Evolutionary conservation across 2,329 filamentous ascomycete genomes (phyloP).

Genomic region (Diaporthe citriasiana): DNA sequence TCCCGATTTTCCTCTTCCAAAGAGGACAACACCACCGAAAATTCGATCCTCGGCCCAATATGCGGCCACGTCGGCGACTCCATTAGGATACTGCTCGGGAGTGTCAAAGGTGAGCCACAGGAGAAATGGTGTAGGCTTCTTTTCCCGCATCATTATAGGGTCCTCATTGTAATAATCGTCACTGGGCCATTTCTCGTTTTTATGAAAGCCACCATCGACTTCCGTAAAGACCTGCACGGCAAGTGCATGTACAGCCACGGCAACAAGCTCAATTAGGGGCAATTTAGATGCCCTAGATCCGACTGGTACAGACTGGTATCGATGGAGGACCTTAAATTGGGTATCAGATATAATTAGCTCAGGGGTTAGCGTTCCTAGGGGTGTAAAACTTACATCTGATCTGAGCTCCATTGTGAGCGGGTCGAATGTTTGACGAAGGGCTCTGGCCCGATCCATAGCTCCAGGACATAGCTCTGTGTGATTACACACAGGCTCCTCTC

Average conservation of each 20-base stretch:
- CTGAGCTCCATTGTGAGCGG: neutral
- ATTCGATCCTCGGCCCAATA: neutral
- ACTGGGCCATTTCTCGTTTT: neutral
- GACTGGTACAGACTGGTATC: neutral
- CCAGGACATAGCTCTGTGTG: neutral
- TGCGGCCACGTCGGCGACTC: neutral
- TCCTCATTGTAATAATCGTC: neutral
- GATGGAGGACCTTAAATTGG: neutral
- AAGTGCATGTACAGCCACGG: neutral
- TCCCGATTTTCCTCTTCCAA: neutral
- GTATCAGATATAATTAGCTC: neutral
- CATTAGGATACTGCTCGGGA: neutral
- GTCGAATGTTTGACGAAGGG: neutral
- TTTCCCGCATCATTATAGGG: neutral
- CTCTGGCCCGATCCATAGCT: neutral
- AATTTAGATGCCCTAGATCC: neutral
- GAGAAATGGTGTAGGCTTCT: neutral
- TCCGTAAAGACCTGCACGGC: neutral
- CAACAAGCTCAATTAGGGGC: neutral
- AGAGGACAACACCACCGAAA: neutral
- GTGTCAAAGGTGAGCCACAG: neutral
- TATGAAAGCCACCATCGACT: slow-evolving; percentile 1
- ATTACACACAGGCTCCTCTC: neutral
- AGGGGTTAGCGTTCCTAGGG: neutral
- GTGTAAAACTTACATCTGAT: neutral